Evolutionary conservation across 2,329 filamentous ascomycete genomes (phyloP).

Genomic region (Neurospora sp.): DNA sequence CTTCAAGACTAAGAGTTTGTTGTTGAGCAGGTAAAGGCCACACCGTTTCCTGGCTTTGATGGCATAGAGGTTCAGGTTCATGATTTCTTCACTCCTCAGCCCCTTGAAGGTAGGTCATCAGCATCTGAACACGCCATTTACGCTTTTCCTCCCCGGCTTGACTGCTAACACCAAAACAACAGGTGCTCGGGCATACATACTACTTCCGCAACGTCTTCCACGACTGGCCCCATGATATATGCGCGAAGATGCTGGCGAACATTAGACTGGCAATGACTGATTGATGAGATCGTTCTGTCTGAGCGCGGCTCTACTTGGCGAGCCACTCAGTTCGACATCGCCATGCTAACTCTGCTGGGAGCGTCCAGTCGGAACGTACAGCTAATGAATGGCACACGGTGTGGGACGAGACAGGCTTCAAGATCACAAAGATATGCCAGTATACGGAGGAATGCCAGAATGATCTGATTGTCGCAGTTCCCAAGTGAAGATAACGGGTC

Average conservation of each 20-base stretch:
- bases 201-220: constrained; percentile 29
- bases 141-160: not conserved
- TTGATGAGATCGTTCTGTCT: constrained; percentile 34
- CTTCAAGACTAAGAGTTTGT: constrained; percentile 3
- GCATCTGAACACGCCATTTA: not conserved
- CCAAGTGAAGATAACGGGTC: constrained; percentile 3
- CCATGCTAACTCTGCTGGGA: constrained; percentile 26
- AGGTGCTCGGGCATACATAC: constrained; percentile 26
- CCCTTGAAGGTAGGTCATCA: constrained; percentile 12
- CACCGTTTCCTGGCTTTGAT: not conserved
- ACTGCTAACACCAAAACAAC: not conserved
- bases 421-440: constrained; percentile 6
- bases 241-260: constrained; percentile 23
- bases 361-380: constrained; percentile 24
- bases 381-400: constrained; percentile 23
- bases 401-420: constrained; percentile 15
- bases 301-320: constrained; percentile 23
- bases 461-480: constrained; percentile 13
- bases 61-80: constrained; percentile 7
- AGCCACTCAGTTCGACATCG: constrained; percentile 25
- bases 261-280: constrained; percentile 25
- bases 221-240: constrained; percentile 25
- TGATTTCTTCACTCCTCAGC: constrained; percentile 18
- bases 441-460: constrained; percentile 7
- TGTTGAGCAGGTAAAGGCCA: not conserved